Evolutionary conservation across 371 early-diverging fungal species (phyloP), one percentile per base, ranked within the genome.

Genomic region (Nematocida displodere): DNA sequence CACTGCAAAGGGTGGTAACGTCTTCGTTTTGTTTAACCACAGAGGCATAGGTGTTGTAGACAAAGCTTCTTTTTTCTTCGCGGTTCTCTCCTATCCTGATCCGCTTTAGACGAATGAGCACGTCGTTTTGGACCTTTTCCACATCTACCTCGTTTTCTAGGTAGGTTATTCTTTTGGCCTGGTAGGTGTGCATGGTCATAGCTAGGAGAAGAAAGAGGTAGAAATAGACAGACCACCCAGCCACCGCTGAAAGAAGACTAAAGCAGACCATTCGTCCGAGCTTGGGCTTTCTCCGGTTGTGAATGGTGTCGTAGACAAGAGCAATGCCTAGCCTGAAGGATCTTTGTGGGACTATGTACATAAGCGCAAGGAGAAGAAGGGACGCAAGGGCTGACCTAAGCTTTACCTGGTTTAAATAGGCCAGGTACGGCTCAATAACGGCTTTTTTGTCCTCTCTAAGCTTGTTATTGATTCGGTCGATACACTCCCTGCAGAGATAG

Each of bases 31-130:
- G 8, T 7, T 36, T 22, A n/a, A 31, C 3, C 47, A 31, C 36
- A 24, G 22, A 28, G 33, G 17, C 49, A 34, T 65, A 65, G 26
- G 36, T 40, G 1, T 13, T 3, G 54, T 65, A 54, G 5, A 53
- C n/a, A 31, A 65, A 53, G 4, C 66, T 65, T 65, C 54, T 65
- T 50, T 48, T 20, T 53, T 50, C 49, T 44, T 65, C 40, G 31
- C 50, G 22, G 13, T 2, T 1, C 8, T 29, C 34, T 28, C 34
- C 56, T 55, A 66, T 39, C 20, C 47, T 7, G 34, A 66, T 13
- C 4, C 42, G 28, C 24, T 54, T 66, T 40, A 66, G 24, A 7
- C 47, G 24, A 31, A 34, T 39, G 7, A 42, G 22, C 15, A 66
- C 36, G 5, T 55, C 56, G 29, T 55, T 39, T 31, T 55, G 44